Base-by-base conservation (phyloP, 1,284 basidiomycete genomes). In the Malassezia globosa region DNA sequence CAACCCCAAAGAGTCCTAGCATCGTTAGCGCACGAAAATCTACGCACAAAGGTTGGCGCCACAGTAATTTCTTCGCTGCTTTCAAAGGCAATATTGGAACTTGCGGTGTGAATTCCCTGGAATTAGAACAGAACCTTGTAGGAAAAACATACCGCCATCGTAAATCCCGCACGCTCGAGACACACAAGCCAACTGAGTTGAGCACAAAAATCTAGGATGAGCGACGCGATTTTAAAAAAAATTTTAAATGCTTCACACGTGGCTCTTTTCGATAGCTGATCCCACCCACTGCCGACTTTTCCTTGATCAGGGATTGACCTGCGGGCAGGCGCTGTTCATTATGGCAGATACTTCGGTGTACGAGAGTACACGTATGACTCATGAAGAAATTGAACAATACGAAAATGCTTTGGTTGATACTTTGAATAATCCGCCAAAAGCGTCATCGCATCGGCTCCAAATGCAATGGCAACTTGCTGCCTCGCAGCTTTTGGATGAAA, bases 331-430 rank as follows among this genome's bases (percentile, higher is more conserved):
- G n/a, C n/a, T n/a, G n/a, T 24, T 33, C 36, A 37, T 14, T n/a
- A 69, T 70, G 66, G 62, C 67, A 18, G 61, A 66, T 7, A 68
- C 94, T 85, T 90, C 87, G 42, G 78, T 88, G 63, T 78, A 94
- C 70, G 92, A 97, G 74, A 78, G 86, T 22, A 86, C 90, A 66
- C 81, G 92, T 37, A 87, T 89, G 63, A 85, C 83, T 7, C 90
- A 96, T 74, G 89, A 96, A 75, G 90, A 95, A 73, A 79, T 87
- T 23, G 92, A 97, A 75, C 81, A 86, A 51, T 87, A 89, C 60
- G 85, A 79, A 61, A 73, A 75, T 47, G 76, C 77, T 8, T 68
- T 78, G 24, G 75, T 76, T 5, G 74, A 76, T 41, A 73, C 78
- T 40, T 69, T 80, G 42, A 63, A 75, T 49, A 63, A 38, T 22